Conservation (phyloP, 495 filamentous ascomycete species). For the Aspergillus olivimuriae region DNA sequence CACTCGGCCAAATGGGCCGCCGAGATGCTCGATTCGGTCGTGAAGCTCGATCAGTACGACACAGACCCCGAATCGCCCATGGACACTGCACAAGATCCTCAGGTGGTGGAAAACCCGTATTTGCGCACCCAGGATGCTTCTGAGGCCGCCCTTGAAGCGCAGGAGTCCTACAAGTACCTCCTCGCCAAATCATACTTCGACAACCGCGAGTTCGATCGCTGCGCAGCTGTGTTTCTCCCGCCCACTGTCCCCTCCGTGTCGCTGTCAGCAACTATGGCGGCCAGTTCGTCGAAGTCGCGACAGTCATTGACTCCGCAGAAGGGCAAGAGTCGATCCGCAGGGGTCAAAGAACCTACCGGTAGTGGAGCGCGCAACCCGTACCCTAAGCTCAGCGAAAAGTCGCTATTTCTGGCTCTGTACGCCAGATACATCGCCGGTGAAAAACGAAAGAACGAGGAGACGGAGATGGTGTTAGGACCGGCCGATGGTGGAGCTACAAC, state of each 20-base stretch:
- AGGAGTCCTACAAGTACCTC: slow-evolving; percentile 75
- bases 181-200: slow-evolving; percentile 95
- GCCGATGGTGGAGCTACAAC: slow-evolving; percentile 74
- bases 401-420: slow-evolving; percentile 88
- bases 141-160: slow-evolving; percentile 73
- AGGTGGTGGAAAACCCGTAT: slow-evolving; percentile 36
- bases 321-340: slow-evolving; percentile 45
- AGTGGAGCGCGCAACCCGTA: slow-evolving; percentile 30
- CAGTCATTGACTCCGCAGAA: slow-evolving; percentile 38
- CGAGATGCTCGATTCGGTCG: slow-evolving; percentile 82
- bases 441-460: slow-evolving; percentile 92
- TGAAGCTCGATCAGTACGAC: slow-evolving; percentile 41
- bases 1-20: slow-evolving; percentile 98
- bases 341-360: slow-evolving; percentile 21
- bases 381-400: slow-evolving; percentile 71
- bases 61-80: slow-evolving; percentile 55
- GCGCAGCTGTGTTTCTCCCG: slow-evolving; percentile 82
- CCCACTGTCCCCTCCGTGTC: slow-evolving; percentile 60
- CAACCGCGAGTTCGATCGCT: slow-evolving; percentile 91
- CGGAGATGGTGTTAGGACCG: slow-evolving; percentile 95
- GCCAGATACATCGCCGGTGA: slow-evolving; percentile 89
- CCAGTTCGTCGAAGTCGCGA: slow-evolving; percentile 33
- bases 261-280: slow-evolving; percentile 41
- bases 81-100: slow-evolving; percentile 36
- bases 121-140: slow-evolving; percentile 46